A percentile compares a stretch with the other conserved stretches of the same genome.
Conservation (phyloP, 1,139 yeast species). For the Groenewaldozyma auringiensis region DNA sequence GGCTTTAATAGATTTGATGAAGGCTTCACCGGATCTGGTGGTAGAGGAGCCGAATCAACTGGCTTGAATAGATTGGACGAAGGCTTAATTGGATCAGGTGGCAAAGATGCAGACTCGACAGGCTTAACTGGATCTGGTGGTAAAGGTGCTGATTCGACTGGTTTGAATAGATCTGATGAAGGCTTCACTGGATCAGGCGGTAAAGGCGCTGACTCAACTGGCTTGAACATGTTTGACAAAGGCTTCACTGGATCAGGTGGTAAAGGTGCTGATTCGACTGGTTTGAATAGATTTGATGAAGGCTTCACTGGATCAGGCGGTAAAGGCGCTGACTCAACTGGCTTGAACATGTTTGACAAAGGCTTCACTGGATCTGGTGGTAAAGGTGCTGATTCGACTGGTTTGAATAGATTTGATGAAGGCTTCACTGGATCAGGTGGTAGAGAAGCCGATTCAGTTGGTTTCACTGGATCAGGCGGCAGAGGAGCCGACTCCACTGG, state of each 20-base stretch:
- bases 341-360: no score
- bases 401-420: constrained; percentile 1
- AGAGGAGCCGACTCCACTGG: background rate
- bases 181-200: background rate
- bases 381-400: constrained; percentile 9
- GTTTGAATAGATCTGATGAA: no score
- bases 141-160: background rate
- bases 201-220: background rate
- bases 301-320: background rate
- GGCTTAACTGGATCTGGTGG: constrained; percentile 1
- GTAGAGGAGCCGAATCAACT: background rate
- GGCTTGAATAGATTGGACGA: background rate
- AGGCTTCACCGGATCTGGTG: background rate
- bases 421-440: constrained; percentile 1
- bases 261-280: background rate
- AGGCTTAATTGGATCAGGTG: background rate
- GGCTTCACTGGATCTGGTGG: constrained; percentile 9
- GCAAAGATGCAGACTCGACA: background rate
- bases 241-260: constrained; percentile 1
- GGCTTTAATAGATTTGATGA: no score
- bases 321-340: background rate
- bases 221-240: no score
- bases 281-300: background rate
- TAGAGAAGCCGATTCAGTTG: background rate
- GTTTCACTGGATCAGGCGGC: background rate